phyloP scores from a whole-genome alignment of 345 rosid genomes.

The Linum trigynum region DNA sequence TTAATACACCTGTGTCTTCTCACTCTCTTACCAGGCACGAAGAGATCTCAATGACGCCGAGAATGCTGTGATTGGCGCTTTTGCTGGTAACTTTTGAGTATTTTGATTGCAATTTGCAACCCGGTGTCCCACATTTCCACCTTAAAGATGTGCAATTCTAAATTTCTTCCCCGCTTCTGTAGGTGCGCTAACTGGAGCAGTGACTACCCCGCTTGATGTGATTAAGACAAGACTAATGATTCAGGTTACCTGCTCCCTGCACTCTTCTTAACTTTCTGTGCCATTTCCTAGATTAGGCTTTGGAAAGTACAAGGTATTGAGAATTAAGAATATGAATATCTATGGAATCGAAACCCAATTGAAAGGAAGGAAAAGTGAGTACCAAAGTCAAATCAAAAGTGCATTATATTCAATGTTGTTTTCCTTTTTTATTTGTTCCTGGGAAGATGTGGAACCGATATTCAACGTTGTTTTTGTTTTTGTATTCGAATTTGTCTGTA shows the following conservation, averaged over 20 bases:
- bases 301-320: too few relatives aligned
- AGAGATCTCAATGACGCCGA: conserved; percentile 91
- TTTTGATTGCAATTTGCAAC: background rate
- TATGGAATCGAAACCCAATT: too few relatives aligned
- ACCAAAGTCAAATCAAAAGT: too few relatives aligned
- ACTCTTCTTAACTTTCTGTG: background rate
- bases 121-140: background rate
- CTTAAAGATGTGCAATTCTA: too few relatives aligned
- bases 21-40: conserved; percentile 40
- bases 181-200: conserved; percentile 96
- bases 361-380: too few relatives aligned
- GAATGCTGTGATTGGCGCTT: conserved; percentile 84
- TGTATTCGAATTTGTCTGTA: background rate
- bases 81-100: conserved; percentile 49
- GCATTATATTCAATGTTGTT: too few relatives aligned
- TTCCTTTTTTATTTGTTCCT: too few relatives aligned
- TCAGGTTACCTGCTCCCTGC: conserved; percentile 44
- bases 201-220: conserved; percentile 95
- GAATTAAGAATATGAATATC: too few relatives aligned
- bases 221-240: conserved; percentile 93
- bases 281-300: too few relatives aligned
- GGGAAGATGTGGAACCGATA: too few relatives aligned
- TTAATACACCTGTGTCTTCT: background rate
- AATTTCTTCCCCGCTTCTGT: background rate
- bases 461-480: too few relatives aligned